Base-by-base conservation (phyloP, 805 yeast species). In the Hanseniaspora guilliermondii region DNA sequence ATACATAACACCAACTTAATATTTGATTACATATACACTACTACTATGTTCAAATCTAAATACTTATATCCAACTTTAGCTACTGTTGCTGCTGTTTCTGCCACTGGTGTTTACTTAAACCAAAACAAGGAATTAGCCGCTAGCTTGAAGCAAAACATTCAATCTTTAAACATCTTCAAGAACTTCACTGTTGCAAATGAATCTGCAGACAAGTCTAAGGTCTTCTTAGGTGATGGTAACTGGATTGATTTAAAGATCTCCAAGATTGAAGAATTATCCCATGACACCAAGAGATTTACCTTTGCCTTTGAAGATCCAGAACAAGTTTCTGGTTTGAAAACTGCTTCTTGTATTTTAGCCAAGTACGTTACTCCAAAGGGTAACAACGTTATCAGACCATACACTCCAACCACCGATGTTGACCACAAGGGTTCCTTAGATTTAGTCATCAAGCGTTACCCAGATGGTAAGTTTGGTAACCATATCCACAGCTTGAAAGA, bases 341-440 rank as follows among this genome's bases (percentile, higher is more conserved):
- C 83, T 52, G 95, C 97, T 42, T 85, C 93, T 32, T 79, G 83
- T 59, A 67, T 93, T 45, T 67, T 93, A 67, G 78, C 95, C 69
- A 89, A 88, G 73, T 86, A 73, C 65, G 83, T 80, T 55, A 82
- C 91, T 57, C 78, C 81, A 58, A 86, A 87, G 73, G 97, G 97
- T 60, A 79, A 73, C 70, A 80, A 81, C 64, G 96, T 91, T 49
- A 74, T 93, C 59, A 83, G 96, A 73, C 88, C 88, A 41, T 83
- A 82, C 72, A 93, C 98, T 40, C 98, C 98, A 57, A 76, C 83
- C 48, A 77, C 86, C 40, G 87, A 83, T 63, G 71, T 76, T 49
- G 80, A 79, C 56, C 73, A 76, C 57, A 76, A 76, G 68, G 98
- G 98, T 49, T 67, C 76, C 53, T 73, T 94, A 61, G 86, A 86